Base-by-base conservation (phyloP, 2,329 filamentous ascomycete genomes). In the Hypoxylon sp. region DNA sequence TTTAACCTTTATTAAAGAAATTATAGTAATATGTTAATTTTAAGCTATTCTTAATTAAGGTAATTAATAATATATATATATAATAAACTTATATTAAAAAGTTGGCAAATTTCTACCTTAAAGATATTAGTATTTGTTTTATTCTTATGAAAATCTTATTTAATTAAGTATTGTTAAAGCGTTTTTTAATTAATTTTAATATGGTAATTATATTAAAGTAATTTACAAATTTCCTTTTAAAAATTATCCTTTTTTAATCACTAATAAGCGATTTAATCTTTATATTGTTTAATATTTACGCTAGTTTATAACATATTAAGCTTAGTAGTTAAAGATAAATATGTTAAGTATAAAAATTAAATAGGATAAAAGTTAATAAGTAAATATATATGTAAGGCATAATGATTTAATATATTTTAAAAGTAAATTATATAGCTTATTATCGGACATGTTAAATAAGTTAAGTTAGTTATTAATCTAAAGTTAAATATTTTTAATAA, bases 41-140 rank as follows among this genome's bases (percentile, higher is more conserved):
- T 30, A n/a, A 10, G n/a, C 30, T 4, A 13, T 49, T 49, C 17
- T 49, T 49, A 9, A 1, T 30, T 49, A 9, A 49, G 9, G n/a
- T 49, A 49, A 32, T 49, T 17, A 14, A 49, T 30, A 9, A 49
- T 49, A 49, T 30, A 9, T 10, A 10, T 10, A 49, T 49, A 30
- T 17, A 9, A 30, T 49, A 49, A 49, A 23, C 10, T 17, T 49
- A 30, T 5, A 30, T 49, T 17, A 30, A 49, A 49, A 30, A 49
- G 46, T 11, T 30, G n/a, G n/a, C 2, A 10, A 9, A 49, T 49
- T 25, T 49, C 7, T 10, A 5, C 28, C 17, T 49, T 32, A 17
- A 49, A 5, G 1, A 30, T 1, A 49, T 49, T n/a, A 7, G 17
- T 49, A 25, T 49, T 49, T 9, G 30, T 30, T 17, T 49, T 10